phyloP scores from a whole-genome alignment of 2,329 filamentous ascomycete genomes.

The Diaporthe humulicola region DNA sequence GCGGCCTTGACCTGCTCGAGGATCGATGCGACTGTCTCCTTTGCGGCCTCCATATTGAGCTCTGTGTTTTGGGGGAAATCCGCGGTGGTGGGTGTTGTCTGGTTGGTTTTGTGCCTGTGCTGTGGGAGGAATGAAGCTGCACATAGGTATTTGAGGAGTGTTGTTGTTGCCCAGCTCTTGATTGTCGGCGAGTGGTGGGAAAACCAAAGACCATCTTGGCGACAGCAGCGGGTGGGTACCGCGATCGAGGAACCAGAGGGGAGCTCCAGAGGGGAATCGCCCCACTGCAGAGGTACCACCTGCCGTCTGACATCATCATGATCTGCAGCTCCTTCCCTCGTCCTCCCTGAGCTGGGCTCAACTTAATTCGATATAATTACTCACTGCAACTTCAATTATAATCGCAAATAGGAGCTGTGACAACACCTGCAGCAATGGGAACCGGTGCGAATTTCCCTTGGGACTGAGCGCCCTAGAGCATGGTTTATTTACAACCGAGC shows the following conservation, averaged over 20 bases:
- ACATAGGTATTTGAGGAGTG: slow-evolving; percentile 10
- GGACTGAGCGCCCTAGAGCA: too few species aligned
- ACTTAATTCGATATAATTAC: neutral
- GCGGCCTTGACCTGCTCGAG: slow-evolving; percentile 27
- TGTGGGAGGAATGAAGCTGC: neutral
- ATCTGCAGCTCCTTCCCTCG: neutral
- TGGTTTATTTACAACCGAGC: too few species aligned
- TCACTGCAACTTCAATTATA: too few species aligned
- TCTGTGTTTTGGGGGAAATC: neutral
- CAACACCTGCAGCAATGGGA: neutral
- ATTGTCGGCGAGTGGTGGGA: slow-evolving; percentile 23
- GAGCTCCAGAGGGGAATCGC: neutral
- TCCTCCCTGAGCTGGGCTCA: neutral
- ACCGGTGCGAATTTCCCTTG: too few species aligned
- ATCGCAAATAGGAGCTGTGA: too few species aligned
- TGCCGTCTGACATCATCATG: slow-evolving; percentile 31
- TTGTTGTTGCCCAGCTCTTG: slow-evolving; percentile 1
- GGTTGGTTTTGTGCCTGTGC: neutral
- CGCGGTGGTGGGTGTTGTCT: neutral
- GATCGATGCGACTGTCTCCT: neutral
- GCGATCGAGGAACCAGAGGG: neutral
- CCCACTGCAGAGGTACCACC: neutral
- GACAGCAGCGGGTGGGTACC: neutral
- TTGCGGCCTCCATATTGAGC: slow-evolving; percentile 26
- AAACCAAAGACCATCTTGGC: slow-evolving; percentile 23